Percentiles rank a stretch among this genome's conserved stretches.
Conservation (phyloP, 2,329 filamentous ascomycete genomes). For the Madurella fahalii region DNA sequence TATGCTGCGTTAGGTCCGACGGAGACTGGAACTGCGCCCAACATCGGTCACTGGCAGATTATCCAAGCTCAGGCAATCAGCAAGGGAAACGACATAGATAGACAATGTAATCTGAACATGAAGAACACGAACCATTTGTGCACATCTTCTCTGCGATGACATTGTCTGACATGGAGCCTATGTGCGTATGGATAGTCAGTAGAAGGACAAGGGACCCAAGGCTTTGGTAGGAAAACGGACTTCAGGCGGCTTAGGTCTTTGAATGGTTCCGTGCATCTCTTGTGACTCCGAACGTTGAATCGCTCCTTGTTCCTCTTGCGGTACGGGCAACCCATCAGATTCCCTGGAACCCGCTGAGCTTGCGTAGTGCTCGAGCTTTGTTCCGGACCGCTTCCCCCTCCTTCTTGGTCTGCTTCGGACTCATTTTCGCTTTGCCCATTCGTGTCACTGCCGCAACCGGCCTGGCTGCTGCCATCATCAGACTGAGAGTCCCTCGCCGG, state of each 20-base stretch:
- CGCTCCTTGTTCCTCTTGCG: slow-evolving; percentile 1
- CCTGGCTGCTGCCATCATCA: not conserved
- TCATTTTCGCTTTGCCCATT: not conserved
- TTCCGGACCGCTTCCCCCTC: not conserved
- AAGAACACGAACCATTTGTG: too few species aligned
- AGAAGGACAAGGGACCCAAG: too few species aligned
- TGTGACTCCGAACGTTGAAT: not conserved
- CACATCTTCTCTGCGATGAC: too few species aligned
- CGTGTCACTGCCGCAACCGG: not conserved
- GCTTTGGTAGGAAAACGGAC: not conserved
- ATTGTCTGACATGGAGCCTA: not conserved
- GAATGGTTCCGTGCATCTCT: slow-evolving; percentile 1
- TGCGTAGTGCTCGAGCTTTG: not conserved
- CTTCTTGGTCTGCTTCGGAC: not conserved
- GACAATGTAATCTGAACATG: too few species aligned
- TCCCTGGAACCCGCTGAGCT: not conserved
- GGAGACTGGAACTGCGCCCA: too few species aligned
- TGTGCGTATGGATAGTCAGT: not conserved
- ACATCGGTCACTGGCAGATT: not conserved
- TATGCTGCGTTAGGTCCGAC: not conserved
- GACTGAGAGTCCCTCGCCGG: not conserved
- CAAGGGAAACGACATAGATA: too few species aligned
- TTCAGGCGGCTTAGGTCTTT: not conserved
- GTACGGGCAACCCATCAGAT: slow-evolving; percentile 3
- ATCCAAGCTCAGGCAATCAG: too few species aligned